Evolutionary conservation across 2,329 filamentous ascomycete species (phyloP).

Genomic region (Fusarium sp.): DNA sequence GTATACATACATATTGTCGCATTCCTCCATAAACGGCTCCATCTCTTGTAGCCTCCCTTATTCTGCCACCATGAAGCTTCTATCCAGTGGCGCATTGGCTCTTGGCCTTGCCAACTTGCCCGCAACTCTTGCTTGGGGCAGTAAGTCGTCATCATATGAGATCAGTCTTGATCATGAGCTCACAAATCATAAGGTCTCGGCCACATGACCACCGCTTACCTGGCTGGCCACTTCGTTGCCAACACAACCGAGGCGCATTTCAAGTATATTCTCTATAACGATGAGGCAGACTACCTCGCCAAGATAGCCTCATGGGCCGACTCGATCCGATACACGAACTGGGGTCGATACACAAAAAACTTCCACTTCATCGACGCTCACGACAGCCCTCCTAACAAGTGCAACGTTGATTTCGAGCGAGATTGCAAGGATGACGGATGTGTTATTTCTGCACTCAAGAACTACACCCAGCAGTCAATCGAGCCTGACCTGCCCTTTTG

Average conservation of each 20-base stretch:
- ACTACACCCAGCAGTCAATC: conserved; percentile 70
- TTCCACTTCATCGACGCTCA: conserved; percentile 80
- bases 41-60: background rate
- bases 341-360: conserved; percentile 70
- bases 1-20: background rate
- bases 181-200: conserved; percentile 64
- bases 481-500: conserved; percentile 60
- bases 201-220: conserved; percentile 74
- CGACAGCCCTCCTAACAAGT: conserved; percentile 69
- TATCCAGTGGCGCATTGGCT: conserved; percentile 47
- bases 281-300: conserved; percentile 70
- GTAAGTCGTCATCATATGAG: conserved; percentile 51
- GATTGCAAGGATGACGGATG: conserved; percentile 75
- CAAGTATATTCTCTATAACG: conserved; percentile 68
- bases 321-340: conserved; percentile 73
- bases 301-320: conserved; percentile 77
- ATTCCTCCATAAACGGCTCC: conserved; percentile 7
- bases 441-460: conserved; percentile 70
- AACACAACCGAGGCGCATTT: conserved; percentile 69
- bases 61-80: conserved; percentile 52
- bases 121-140: conserved; percentile 58
- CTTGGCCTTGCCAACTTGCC: conserved; percentile 53
- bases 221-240: conserved; percentile 72
- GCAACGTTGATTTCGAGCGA: conserved; percentile 69
- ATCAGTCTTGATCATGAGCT: conserved; percentile 20